These are phyloP conservation scores for Kuraishia ogatae DNA, from an alignment of 805 yeast species.

Conservation along the genomic window DNA sequence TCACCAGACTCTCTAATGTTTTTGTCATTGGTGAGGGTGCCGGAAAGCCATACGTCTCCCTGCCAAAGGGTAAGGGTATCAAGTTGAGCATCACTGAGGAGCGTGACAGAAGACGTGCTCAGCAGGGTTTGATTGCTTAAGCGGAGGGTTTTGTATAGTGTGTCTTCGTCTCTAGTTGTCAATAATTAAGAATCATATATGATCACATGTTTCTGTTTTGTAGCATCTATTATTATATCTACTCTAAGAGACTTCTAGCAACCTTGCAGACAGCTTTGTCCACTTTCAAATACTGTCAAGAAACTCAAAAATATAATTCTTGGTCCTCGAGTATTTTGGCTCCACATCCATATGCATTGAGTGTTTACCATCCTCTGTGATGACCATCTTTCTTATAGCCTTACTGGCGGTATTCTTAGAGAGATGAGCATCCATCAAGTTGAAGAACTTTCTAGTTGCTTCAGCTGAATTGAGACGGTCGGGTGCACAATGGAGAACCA, in stretches of 20 bases:
- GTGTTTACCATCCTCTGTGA: not conserved
- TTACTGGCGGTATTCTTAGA: not conserved
- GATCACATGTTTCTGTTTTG: conserved; percentile 11
- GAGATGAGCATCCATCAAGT: conserved; percentile 10
- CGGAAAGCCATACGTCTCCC: conserved; percentile 86
- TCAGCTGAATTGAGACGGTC: conserved; percentile 52
- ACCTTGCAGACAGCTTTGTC: no score
- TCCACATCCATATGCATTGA: not conserved
- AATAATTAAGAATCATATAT: not conserved
- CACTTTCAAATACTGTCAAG: not conserved
- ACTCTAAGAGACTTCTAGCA: not conserved
- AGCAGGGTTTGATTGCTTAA: conserved; percentile 35
- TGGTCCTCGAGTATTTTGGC: not conserved
- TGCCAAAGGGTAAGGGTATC: conserved; percentile 99
- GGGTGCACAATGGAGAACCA: conserved; percentile 53
- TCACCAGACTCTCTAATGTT: conserved; percentile 89
- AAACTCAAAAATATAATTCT: not conserved
- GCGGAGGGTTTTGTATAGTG: not conserved
- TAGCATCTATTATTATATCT: not conserved
- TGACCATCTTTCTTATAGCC: not conserved
- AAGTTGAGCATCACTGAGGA: conserved; percentile 93
- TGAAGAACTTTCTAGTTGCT: conserved; percentile 35
- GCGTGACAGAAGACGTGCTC: conserved; percentile 97
- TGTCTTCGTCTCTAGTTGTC: not conserved
- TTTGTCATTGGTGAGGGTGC: conserved; percentile 87